Conservation (phyloP, 2,329 filamentous ascomycete species). For the Aspergillus pseudoviridinutans region DNA sequence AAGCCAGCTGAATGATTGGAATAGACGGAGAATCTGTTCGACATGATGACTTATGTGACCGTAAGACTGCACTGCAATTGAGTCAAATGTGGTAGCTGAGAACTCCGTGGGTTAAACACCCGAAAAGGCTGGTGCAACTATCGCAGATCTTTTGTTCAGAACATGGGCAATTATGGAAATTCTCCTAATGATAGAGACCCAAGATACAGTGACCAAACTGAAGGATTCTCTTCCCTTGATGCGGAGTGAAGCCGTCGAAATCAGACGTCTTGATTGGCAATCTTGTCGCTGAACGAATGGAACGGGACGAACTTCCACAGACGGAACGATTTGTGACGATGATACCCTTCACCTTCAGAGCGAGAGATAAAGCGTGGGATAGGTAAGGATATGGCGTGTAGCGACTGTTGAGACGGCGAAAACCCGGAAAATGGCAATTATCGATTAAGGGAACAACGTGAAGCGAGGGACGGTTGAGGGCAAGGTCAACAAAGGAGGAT, state of each 20-base stretch:
- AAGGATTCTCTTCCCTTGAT: background rate
- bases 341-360: background rate
- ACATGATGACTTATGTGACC: slow-evolving; percentile 44
- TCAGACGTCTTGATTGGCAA: background rate
- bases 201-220: background rate
- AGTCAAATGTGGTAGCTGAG: background rate
- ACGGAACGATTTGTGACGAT: background rate
- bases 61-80: background rate
- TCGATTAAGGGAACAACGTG: background rate
- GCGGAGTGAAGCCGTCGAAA: background rate
- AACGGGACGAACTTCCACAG: slow-evolving; percentile 1
- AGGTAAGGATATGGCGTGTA: background rate
- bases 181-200: background rate
- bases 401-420: background rate
- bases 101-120: background rate
- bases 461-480: background rate
- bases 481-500: background rate
- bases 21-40: slow-evolving; percentile 59
- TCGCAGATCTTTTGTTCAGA: slow-evolving; percentile 36
- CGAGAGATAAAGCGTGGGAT: background rate
- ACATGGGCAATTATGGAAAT: background rate
- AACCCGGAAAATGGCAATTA: background rate
- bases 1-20: slow-evolving; percentile 56
- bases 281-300: background rate
- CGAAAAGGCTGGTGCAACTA: background rate